Evolutionary conservation across 441 rosid genomes (phyloP).

Genomic region (Codiaeum variegatum): DNA sequence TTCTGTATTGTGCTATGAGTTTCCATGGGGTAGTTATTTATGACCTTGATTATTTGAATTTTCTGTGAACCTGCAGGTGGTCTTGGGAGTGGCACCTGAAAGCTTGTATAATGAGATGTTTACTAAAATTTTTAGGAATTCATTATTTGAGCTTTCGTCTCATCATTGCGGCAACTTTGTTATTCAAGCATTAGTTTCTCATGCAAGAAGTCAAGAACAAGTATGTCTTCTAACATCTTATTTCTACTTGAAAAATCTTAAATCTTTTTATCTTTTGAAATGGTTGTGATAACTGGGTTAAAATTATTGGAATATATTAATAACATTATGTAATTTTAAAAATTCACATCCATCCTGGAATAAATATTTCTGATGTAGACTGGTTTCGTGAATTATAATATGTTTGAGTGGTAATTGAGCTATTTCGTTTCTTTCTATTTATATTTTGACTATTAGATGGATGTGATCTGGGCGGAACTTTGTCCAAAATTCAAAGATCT

Average conservation of each 20-base stretch:
- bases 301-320: neutral
- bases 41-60: neutral
- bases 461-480: conserved; percentile 69
- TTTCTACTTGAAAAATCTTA: neutral
- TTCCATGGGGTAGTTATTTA: neutral
- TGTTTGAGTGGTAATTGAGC: conserved; percentile 11
- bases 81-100: conserved; percentile 77
- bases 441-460: conserved; percentile 51
- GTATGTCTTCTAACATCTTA: conserved; percentile 31
- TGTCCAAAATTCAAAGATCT: conserved; percentile 72
- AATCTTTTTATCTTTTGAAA: neutral
- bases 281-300: neutral
- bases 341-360: neutral
- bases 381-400: neutral
- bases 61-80: conserved; percentile 48
- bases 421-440: neutral
- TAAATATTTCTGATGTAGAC: neutral
- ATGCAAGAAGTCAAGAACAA: conserved; percentile 62
- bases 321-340: neutral
- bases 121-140: conserved; percentile 60
- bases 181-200: conserved; percentile 68
- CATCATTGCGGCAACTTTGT: conserved; percentile 85
- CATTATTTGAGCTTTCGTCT: conserved; percentile 68
- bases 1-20: neutral
- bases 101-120: conserved; percentile 63